phyloP scores from a whole-genome alignment of 1,284 basidiomycete genomes.

The Boletus semigastroideus region DNA sequence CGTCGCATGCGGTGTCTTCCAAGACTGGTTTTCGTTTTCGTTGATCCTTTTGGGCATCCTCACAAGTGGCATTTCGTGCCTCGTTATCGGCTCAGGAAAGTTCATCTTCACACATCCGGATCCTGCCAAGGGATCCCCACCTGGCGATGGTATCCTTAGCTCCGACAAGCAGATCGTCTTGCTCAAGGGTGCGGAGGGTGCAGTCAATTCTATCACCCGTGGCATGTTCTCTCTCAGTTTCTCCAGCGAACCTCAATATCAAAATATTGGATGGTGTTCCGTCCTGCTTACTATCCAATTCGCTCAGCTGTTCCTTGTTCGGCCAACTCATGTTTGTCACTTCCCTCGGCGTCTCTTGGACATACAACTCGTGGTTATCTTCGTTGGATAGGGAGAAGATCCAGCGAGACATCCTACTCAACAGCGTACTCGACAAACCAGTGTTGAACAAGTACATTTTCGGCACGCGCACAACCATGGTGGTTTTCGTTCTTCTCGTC shows the following conservation, averaged over 20 bases:
- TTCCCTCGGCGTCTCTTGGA: constrained; percentile 31
- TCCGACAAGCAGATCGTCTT: constrained; percentile 24
- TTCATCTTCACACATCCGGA: constrained; percentile 28
- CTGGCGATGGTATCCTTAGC: constrained; percentile 28
- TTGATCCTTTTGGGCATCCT: constrained; percentile 35
- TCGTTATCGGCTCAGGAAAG: constrained; percentile 32
- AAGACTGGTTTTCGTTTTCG: constrained; percentile 31
- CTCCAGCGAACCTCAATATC: constrained; percentile 19
- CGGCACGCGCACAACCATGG: constrained; percentile 31
- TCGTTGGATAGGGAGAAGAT: constrained; percentile 32
- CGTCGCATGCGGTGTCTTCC: constrained; percentile 19
- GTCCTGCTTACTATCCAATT: constrained; percentile 31
- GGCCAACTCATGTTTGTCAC: constrained; percentile 35
- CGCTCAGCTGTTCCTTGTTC: constrained; percentile 32
- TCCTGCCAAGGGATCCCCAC: constrained; percentile 26
- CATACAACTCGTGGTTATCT: constrained; percentile 31
- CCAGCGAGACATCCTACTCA: constrained; percentile 26
- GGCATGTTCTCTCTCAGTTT: constrained; percentile 31
- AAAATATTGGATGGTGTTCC: constrained; percentile 28
- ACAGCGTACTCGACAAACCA: constrained; percentile 23
- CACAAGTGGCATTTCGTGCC: constrained; percentile 28
- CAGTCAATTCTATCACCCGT: constrained; percentile 32
- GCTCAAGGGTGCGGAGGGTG: constrained; percentile 28
- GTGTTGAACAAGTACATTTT: constrained; percentile 28
- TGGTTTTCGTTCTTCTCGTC: constrained; percentile 31